phyloP scores from a whole-genome alignment of 2,329 filamentous ascomycete genomes.

The Emergomyces orientalis region DNA sequence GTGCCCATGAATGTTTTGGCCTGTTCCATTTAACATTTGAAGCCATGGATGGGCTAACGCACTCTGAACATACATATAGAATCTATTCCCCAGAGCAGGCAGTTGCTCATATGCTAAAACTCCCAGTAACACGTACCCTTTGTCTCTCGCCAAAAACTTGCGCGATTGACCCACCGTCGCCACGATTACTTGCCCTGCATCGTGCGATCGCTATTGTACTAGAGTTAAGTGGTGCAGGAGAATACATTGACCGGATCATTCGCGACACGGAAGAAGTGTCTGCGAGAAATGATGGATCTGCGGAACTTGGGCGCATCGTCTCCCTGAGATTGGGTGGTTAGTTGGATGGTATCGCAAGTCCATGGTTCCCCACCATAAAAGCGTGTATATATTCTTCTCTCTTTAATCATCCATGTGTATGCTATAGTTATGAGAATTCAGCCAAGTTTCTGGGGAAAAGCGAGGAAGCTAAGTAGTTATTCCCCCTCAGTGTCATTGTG shows the following conservation, averaged over 20 bases:
- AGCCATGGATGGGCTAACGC: neutral
- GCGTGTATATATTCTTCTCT: no score
- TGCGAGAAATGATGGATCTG: constrained; percentile 16
- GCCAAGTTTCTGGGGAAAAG: no score
- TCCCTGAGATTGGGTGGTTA: neutral
- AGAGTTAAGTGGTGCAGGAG: constrained; percentile 16
- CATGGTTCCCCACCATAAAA: no score
- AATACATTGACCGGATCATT: constrained; percentile 15
- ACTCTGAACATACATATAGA: neutral
- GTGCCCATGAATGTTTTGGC: neutral
- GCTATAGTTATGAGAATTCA: no score
- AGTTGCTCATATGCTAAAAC: neutral
- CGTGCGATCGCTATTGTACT: constrained; percentile 3
- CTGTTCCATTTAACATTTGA: neutral
- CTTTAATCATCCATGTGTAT: no score
- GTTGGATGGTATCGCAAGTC: neutral
- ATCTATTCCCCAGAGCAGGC: neutral
- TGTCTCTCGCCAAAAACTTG: neutral
- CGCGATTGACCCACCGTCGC: neutral
- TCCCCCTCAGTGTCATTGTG: no score
- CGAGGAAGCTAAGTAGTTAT: no score
- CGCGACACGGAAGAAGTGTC: constrained; percentile 20
- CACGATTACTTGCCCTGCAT: neutral
- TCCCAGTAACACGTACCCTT: neutral
- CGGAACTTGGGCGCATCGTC: constrained; percentile 7